Percentiles rank a stretch among this genome's conserved stretches.
phyloP scores from a whole-genome alignment of 768 basidiomycete species.

The Asterophora parasitica region DNA sequence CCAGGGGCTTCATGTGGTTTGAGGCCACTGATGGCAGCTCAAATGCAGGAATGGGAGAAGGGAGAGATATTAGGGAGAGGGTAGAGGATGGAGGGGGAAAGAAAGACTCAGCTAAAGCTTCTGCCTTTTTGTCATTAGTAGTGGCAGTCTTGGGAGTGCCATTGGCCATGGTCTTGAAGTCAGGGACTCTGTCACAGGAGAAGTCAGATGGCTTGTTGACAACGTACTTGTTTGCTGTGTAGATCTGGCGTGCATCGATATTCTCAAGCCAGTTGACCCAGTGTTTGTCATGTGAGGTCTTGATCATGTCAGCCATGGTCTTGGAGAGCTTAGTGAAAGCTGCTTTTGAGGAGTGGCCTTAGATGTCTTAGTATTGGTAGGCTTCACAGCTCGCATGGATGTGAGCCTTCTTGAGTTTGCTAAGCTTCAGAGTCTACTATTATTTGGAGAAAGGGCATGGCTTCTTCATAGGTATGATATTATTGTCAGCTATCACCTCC shows the following conservation, averaged over 20 bases:
- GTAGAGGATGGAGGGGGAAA: conserved; percentile 12
- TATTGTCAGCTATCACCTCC: no score
- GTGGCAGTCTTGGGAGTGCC: background rate
- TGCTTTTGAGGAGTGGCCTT: no score
- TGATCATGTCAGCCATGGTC: background rate
- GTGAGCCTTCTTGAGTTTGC: no score
- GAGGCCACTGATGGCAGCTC: conserved; percentile 12
- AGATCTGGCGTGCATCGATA: conserved; percentile 3
- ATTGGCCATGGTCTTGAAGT: background rate
- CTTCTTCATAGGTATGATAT: no score
- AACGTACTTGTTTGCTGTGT: conserved; percentile 3
- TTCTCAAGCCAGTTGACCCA: conserved; percentile 8
- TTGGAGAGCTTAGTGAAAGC: no score
- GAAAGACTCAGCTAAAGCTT: conserved; percentile 10
- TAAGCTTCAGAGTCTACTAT: no score
- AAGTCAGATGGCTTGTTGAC: conserved; percentile 1
- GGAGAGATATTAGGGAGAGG: background rate
- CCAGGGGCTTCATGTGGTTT: conserved; percentile 25
- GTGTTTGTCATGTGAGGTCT: background rate
- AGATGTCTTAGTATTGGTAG: no score
- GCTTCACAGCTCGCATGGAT: no score
- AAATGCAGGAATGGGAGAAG: conserved; percentile 4
- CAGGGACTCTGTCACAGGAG: background rate
- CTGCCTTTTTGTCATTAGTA: conserved; percentile 3
- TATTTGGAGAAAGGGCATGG: no score